These are phyloP conservation scores for Naganishia vishniacii DNA, from an alignment of 768 basidiomycete species.

Conservation along the genomic window DNA sequence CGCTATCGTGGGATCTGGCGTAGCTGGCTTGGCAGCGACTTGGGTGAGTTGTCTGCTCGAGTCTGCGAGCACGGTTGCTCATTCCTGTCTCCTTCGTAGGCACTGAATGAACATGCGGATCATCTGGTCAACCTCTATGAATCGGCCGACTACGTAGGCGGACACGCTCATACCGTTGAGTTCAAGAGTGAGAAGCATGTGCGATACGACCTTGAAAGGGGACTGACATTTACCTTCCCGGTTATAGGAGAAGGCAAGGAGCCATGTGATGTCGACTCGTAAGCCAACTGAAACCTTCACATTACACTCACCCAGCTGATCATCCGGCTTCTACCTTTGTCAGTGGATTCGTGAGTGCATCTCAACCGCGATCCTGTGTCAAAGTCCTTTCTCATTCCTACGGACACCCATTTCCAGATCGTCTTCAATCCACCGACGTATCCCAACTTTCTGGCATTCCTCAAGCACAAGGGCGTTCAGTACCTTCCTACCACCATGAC, in stretches of 20 bases:
- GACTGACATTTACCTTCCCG: background rate
- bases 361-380: background rate
- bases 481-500: conserved; percentile 67
- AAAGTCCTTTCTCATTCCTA: background rate
- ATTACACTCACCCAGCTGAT: background rate
- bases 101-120: conserved; percentile 67
- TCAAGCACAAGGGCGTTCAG: conserved; percentile 54
- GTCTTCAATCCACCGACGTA: conserved; percentile 72
- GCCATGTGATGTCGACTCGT: conserved; percentile 65
- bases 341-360: conserved; percentile 58
- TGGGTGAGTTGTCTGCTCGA: conserved; percentile 55
- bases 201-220: background rate
- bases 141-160: conserved; percentile 62
- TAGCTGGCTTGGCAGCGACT: conserved; percentile 70
- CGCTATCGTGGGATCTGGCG: conserved; percentile 70
- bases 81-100: conserved; percentile 48
- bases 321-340: background rate
- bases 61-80: too few relatives aligned
- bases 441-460: conserved; percentile 71
- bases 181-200: conserved; percentile 48
- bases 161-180: conserved; percentile 69
- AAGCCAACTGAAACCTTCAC: conserved; percentile 42
- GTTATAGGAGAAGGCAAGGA: conserved; percentile 42
- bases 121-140: conserved; percentile 73
- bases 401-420: conserved; percentile 52